Conservation (phyloP, 2,329 filamentous ascomycete genomes). For the Claviceps sp. region DNA sequence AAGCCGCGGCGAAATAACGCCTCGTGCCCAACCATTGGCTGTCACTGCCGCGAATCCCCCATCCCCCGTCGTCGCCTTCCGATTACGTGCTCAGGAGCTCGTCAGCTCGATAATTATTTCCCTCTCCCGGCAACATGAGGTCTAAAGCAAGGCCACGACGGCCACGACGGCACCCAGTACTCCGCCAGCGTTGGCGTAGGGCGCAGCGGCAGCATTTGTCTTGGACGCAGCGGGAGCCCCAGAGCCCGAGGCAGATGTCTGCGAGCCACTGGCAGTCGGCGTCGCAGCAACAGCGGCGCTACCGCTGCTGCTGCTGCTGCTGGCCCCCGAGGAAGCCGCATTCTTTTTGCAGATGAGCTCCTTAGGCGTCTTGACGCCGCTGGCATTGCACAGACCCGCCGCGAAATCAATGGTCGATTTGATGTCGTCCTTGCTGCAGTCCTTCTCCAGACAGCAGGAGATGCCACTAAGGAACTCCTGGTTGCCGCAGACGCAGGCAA, state of each 20-base stretch:
- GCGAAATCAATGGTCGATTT: constrained; percentile 23
- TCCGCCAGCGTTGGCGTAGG: constrained; percentile 1
- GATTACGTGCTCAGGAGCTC: not conserved
- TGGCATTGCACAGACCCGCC: constrained; percentile 23
- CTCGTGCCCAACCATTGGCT: no score
- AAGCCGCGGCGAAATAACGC: no score
- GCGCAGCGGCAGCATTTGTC: constrained; percentile 3
- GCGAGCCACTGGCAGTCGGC: not conserved
- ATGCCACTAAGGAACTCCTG: constrained; percentile 24
- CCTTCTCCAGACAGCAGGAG: constrained; percentile 26
- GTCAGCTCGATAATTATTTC: not conserved
- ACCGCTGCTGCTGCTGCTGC: constrained; percentile 1
- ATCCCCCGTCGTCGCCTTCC: not conserved
- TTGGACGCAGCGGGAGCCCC: constrained; percentile 1
- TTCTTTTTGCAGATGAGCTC: constrained; percentile 22
- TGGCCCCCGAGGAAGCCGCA: constrained; percentile 5
- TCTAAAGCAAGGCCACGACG: constrained; percentile 2
- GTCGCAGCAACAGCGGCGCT: not conserved
- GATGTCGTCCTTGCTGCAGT: constrained; percentile 21
- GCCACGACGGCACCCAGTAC: constrained; percentile 3
- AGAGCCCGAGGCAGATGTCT: not conserved
- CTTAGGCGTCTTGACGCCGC: constrained; percentile 22
- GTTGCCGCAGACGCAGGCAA: constrained; percentile 29
- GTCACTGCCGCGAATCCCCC: not conserved
- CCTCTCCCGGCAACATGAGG: not conserved